Base-by-base conservation (phyloP, 2,329 filamentous ascomycete genomes). In the Sphaceloma murrayae region DNA sequence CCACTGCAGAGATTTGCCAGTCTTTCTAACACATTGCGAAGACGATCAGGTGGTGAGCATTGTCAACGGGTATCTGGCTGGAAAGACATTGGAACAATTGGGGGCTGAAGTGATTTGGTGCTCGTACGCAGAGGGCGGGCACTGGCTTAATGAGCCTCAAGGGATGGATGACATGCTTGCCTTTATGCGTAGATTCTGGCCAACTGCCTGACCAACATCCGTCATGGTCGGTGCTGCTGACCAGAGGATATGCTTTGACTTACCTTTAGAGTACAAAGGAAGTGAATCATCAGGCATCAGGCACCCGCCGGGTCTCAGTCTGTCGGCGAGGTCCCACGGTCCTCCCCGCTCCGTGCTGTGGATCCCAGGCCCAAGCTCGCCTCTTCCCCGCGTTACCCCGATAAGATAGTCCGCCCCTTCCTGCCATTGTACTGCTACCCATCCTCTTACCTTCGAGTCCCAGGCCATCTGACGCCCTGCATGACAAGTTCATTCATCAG, bases 141-240 rank as follows among this genome's bases (percentile, higher is more conserved):
- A 55, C 34, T 55, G 52, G 53, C 14, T 54, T 1, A 55, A 52
- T 17, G 52, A 54, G 43, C 50, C 50, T 7, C 29, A 48, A 17
- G 53, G 52, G 1, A 38, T 54, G 5, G 51, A 55, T 36, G 52
- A 54, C 24, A 21, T 54, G 3, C 45, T 52, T 9, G 34, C 24
- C 4, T 54, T 54, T 29, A 16, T 45, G 17, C n/a, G n/a, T n/a
- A n/a, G n/a, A n/a, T n/a, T n/a, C n/a, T n/a, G n/a, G n/a, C n/a
- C n/a, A n/a, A n/a, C n/a, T n/a, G n/a, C n/a, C n/a, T n/a, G n/a
- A n/a, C n/a, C n/a, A n/a, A n/a, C n/a, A n/a, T n/a, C n/a, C n/a
- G n/a, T n/a, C n/a, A n/a, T n/a, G n/a, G n/a, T n/a, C n/a, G n/a
- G n/a, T n/a, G n/a, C n/a, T n/a, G n/a, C n/a, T n/a, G n/a, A n/a